phyloP scores from a whole-genome alignment of 2,329 filamentous ascomycete genomes.

The Hypomyces rosellus region DNA sequence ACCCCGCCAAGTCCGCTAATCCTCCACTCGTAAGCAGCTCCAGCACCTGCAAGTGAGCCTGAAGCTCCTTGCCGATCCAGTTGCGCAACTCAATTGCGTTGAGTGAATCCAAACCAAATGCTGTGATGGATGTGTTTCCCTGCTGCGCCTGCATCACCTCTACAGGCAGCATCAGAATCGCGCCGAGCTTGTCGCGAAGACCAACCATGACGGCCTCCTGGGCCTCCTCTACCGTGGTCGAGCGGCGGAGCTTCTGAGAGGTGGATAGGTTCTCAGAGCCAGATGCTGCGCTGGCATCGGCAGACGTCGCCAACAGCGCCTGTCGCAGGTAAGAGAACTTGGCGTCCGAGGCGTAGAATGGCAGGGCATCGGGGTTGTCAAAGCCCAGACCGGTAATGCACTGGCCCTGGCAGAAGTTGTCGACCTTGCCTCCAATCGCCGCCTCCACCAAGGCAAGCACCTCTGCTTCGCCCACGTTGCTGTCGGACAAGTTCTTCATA shows the following conservation, averaged over 20 bases:
- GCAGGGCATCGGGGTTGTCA: constrained; percentile 34
- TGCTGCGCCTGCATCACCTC: constrained; percentile 17
- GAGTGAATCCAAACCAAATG: constrained; percentile 38
- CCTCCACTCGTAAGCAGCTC: constrained; percentile 48
- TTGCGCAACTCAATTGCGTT: constrained; percentile 45
- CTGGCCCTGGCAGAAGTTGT: constrained; percentile 39
- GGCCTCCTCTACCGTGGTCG: constrained; percentile 16
- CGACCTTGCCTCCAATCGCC: constrained; percentile 41
- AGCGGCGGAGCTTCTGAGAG: constrained; percentile 14
- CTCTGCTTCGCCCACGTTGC: constrained; percentile 47
- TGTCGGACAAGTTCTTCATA: constrained; percentile 40
- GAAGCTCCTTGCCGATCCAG: constrained; percentile 41
- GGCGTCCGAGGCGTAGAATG: constrained; percentile 49
- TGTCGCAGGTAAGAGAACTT: constrained; percentile 47
- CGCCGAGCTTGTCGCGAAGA: constrained; percentile 27
- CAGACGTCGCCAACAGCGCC: constrained; percentile 24
- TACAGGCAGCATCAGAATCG: constrained; percentile 24
- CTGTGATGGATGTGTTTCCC: constrained; percentile 17
- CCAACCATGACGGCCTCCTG: constrained; percentile 19
- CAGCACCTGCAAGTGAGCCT: constrained; percentile 43
- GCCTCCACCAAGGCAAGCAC: constrained; percentile 48
- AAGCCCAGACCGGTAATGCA: constrained; percentile 50
- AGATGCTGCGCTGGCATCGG: constrained; percentile 5
- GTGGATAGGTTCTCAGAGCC: constrained; percentile 12
- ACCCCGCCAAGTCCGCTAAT: constrained; percentile 17